Evolutionary conservation across 345 rosid genomes (phyloP), one percentile per base, ranked within the genome.

Genomic region (Citrus trifoliata): DNA sequence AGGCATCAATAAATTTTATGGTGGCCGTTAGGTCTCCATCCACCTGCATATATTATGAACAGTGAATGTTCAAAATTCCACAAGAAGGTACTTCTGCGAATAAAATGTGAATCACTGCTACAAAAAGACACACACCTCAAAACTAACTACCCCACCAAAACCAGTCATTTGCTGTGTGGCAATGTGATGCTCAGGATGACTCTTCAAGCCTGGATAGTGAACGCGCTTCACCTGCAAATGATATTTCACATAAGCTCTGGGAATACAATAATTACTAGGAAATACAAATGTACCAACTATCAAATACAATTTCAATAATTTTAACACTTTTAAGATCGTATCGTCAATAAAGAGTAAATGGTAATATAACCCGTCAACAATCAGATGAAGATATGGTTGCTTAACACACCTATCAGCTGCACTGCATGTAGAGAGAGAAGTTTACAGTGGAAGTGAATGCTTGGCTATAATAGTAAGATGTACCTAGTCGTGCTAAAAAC

Each of bases 131-230:
- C 86, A 73, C 80, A 90, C 99, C 99, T 96, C 99, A 81, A 96
- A 94, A 88, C 99, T 96, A 79, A 96, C 97, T 59, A 96, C 99
- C 78, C 99, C 99, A 69, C 98, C 98, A 86, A 86, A 96, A 80
- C 99, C 99, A 68, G 91, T 92, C 99, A 96, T 96, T 86, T 96
- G 99, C 83, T 75, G 79, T 88, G 93, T 92, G 78, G 99, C 98
- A 78, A 96, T 82, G 76, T 88, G 84, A 88, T 96, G 93, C 67
- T 96, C 99, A 70, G 97, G 97, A 83, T 96, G 99, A 92, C 95
- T 93, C 40, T 89, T 78, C 85, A 96, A 86, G 77, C 98, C 99
- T 68, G 95, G 98, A 89, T 96, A 96, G 84, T 96, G 86, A 46
- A 94, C 99, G 53, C 76, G 87, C 85, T 86, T 90, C 90, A 96